phyloP scores from a whole-genome alignment of 106 monocot species.

The Dendrobium nobile region DNA sequence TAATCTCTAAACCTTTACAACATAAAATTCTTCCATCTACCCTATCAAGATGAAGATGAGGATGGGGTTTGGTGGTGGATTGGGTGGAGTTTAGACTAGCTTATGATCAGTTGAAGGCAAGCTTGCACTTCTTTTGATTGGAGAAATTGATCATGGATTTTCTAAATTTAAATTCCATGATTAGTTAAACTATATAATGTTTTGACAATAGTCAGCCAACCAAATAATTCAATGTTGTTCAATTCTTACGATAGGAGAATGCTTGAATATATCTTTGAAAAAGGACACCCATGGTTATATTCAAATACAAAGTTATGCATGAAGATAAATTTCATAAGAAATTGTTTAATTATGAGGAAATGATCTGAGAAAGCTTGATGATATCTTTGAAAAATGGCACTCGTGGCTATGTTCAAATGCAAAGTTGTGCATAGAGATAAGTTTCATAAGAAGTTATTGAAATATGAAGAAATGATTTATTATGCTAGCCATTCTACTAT shows the following conservation, averaged over 20 bases:
- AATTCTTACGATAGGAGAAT: neutral
- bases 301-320: neutral
- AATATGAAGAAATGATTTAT: neutral
- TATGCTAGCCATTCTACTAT: neutral
- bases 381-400: too few relatives aligned
- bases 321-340: neutral
- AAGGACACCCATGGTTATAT: too few relatives aligned
- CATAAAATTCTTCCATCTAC: too few relatives aligned
- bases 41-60: neutral
- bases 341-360: neutral
- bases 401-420: neutral
- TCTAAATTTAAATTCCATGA: neutral
- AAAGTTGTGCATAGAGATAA: neutral
- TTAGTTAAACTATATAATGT: neutral
- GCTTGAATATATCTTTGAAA: too few relatives aligned
- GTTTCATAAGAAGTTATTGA: neutral
- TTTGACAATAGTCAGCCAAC: neutral
- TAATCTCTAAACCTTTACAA: too few relatives aligned
- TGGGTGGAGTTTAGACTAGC: neutral
- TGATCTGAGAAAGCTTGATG: too few relatives aligned
- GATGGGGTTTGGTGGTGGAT: neutral
- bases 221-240: neutral
- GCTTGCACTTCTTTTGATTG: neutral
- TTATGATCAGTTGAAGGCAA: neutral
- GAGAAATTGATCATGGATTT: neutral